phyloP scores from a whole-genome alignment of 495 filamentous ascomycete species.

The Daldinia childiae region DNA sequence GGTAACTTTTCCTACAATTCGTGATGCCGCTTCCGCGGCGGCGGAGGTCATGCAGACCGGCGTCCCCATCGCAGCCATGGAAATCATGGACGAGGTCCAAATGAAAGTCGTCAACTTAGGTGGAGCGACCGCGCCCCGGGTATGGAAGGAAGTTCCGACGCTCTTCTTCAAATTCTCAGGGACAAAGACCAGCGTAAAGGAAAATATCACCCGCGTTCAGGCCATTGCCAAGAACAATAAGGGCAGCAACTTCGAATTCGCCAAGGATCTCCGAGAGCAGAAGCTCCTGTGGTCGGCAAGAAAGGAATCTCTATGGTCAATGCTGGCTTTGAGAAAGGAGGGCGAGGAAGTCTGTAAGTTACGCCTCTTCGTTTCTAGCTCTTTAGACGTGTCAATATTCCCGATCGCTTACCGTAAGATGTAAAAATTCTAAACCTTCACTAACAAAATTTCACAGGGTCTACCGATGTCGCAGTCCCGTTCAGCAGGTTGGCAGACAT shows the following conservation, averaged over 20 bases:
- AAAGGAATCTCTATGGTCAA: conserved; percentile 80
- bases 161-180: conserved; percentile 88
- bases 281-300: conserved; percentile 78
- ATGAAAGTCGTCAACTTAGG: conserved; percentile 81
- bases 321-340: conserved; percentile 72
- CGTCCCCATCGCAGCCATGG: conserved; percentile 79
- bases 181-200: conserved; percentile 72
- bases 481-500: conserved; percentile 87
- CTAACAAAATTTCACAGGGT: conserved; percentile 50
- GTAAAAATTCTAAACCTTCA: conserved; percentile 8
- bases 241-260: conserved; percentile 78
- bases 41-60: conserved; percentile 75
- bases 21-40: conserved; percentile 75
- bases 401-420: background rate
- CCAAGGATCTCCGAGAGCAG: conserved; percentile 71
- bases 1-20: conserved; percentile 76
- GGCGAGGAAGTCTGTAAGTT: conserved; percentile 67
- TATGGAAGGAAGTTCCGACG: conserved; percentile 80
- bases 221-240: conserved; percentile 69
- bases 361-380: background rate
- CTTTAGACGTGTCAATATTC: background rate
- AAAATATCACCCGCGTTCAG: conserved; percentile 72
- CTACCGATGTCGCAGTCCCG: conserved; percentile 91
- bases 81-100: conserved; percentile 85
- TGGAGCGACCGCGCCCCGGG: conserved; percentile 69